These are phyloP conservation scores for Russula compacta DNA, from an alignment of 768 basidiomycete species.

Conservation along the genomic window DNA sequence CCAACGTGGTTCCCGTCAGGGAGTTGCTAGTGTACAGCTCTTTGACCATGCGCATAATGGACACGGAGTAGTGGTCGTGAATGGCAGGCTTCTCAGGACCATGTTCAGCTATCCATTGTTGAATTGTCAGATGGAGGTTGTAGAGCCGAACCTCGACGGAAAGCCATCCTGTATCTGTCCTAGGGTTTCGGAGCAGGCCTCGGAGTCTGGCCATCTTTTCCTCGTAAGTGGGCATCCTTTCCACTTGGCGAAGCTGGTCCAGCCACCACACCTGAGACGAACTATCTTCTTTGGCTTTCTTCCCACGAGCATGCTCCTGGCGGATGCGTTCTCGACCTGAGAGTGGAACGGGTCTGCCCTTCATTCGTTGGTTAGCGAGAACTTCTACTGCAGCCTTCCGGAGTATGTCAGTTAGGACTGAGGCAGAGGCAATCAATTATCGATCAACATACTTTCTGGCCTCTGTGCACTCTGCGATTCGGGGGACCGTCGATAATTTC, in stretches of 20 bases:
- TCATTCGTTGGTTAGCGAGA: slow-evolving; percentile 23
- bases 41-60: slow-evolving; percentile 41
- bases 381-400: background rate
- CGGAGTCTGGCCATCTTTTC: slow-evolving; percentile 30
- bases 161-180: slow-evolving; percentile 35
- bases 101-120: slow-evolving; percentile 42
- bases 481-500: background rate
- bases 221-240: slow-evolving; percentile 25
- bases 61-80: slow-evolving; percentile 39
- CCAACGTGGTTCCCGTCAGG: slow-evolving; percentile 30
- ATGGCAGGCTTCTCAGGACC: slow-evolving; percentile 29
- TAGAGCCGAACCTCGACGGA: slow-evolving; percentile 44
- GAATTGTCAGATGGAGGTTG: slow-evolving; percentile 42
- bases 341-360: slow-evolving; percentile 23
- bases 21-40: slow-evolving; percentile 32
- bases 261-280: slow-evolving; percentile 39
- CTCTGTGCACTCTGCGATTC: background rate
- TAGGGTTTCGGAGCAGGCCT: slow-evolving; percentile 38
- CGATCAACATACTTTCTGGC: background rate
- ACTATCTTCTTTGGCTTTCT: slow-evolving; percentile 28
- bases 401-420: background rate
- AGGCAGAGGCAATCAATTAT: background rate
- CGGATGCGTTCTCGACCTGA: slow-evolving; percentile 36
- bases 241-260: slow-evolving; percentile 35
- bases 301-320: slow-evolving; percentile 34